phyloP scores from a whole-genome alignment of 352 stramenopile species.

The Globisporangium camurandrum region DNA sequence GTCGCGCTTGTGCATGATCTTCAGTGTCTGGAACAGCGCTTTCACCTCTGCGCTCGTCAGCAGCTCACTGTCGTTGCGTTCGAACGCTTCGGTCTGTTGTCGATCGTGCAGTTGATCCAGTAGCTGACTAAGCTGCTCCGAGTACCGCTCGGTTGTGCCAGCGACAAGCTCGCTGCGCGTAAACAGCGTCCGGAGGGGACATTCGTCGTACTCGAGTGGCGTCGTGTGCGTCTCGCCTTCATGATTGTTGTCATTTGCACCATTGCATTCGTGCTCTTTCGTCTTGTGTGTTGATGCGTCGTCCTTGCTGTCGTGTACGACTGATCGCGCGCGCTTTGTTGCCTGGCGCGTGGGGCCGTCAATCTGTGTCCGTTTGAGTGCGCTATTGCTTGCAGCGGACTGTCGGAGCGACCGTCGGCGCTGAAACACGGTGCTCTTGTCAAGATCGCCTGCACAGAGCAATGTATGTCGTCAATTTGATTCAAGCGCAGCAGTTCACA shows the following conservation, averaged over 20 bases:
- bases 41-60: constrained; percentile 49
- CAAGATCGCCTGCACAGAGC: constrained; percentile 2
- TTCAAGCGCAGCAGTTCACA: not conserved
- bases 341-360: not conserved
- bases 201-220: constrained; percentile 17
- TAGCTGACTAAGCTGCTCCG: constrained; percentile 34
- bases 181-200: constrained; percentile 22
- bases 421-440: constrained; percentile 3
- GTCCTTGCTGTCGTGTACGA: constrained; percentile 2
- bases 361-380: constrained; percentile 11
- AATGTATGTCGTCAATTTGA: too few species aligned
- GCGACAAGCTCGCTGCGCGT: constrained; percentile 49
- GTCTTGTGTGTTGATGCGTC: not conserved
- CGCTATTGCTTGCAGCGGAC: not conserved
- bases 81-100: constrained; percentile 22
- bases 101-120: constrained; percentile 27
- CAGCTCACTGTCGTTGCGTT: constrained; percentile 28
- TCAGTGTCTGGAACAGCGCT: constrained; percentile 51
- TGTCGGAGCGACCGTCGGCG: not conserved
- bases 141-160: constrained; percentile 63
- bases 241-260: constrained; percentile 5
- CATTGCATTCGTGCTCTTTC: too few species aligned
- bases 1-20: constrained; percentile 56
- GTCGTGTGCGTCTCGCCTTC: constrained; percentile 11
- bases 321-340: constrained; percentile 14